A percentile compares a stretch with the other conserved stretches of the same genome.
phyloP scores from a whole-genome alignment of 1,284 basidiomycete species.

The Ceratobasidium sp. region DNA sequence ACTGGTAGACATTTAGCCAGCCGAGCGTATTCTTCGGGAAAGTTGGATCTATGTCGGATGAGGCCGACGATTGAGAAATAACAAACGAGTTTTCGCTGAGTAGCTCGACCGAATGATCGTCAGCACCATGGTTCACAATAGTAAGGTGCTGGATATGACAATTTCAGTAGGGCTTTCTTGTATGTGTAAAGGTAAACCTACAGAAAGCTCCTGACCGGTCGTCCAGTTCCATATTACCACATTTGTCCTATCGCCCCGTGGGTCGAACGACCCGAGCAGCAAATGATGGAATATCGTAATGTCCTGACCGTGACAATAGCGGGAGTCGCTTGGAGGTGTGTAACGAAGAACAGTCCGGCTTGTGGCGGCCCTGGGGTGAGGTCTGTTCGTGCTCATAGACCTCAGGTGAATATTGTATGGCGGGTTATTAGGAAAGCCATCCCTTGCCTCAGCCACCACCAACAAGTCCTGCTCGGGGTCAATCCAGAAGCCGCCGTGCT shows the following conservation, averaged over 20 bases:
- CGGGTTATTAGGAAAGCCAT: too few relatives aligned
- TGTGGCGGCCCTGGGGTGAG: background rate
- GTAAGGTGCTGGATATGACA: background rate
- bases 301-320: background rate
- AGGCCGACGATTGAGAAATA: background rate
- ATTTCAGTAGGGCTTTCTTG: background rate
- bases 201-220: conserved; percentile 6
- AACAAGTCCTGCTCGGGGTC: conserved; percentile 7
- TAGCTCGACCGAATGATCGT: background rate
- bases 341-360: background rate
- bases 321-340: background rate
- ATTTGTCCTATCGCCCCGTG: background rate
- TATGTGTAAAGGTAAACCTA: background rate
- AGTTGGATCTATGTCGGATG: background rate
- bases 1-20: conserved; percentile 9
- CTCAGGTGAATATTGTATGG: background rate
- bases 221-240: conserved; percentile 27
- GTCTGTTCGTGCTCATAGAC: background rate
- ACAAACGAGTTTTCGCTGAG: conserved; percentile 20
- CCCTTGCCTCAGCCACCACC: background rate
- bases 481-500: background rate
- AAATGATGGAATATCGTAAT: background rate
- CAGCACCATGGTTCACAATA: background rate
- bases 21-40: background rate
- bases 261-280: background rate